Evolutionary conservation across 2,329 filamentous ascomycete genomes (phyloP).

Genomic region (Venturia carpophila): DNA sequence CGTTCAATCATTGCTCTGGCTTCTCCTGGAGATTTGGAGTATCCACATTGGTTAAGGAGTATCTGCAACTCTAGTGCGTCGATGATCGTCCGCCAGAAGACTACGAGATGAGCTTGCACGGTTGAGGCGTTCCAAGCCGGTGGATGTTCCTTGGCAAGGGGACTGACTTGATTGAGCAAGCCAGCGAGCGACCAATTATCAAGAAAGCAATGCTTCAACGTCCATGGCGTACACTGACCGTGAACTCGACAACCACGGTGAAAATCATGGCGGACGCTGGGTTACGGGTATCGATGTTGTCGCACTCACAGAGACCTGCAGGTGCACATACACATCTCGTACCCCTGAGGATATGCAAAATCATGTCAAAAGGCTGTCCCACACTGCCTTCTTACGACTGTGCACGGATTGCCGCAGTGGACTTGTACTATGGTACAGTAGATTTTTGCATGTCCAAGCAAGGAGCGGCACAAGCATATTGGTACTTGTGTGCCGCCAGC

Average conservation of each 20-base stretch:
- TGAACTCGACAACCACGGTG: too few species aligned
- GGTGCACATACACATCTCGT: too few species aligned
- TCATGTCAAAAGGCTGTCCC: too few species aligned
- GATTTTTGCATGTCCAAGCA: not conserved
- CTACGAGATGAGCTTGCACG: not conserved
- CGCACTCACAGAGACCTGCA: too few species aligned
- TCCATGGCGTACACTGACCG: too few species aligned
- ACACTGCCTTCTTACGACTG: not conserved
- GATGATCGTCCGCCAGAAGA: not conserved
- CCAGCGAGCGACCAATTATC: not conserved
- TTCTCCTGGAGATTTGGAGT: not conserved
- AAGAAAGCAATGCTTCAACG: too few species aligned
- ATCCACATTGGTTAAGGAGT: slow-evolving; percentile 10
- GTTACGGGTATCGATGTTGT: too few species aligned
- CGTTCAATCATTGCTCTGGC: not conserved
- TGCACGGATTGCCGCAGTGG: not conserved
- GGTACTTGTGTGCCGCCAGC: not conserved
- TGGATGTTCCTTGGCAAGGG: not conserved
- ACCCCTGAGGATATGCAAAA: too few species aligned
- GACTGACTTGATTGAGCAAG: not conserved
- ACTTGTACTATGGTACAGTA: too few species aligned
- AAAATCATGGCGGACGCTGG: too few species aligned
- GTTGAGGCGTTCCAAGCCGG: not conserved
- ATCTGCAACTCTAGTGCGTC: not conserved
- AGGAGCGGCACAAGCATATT: not conserved